Evolutionary conservation across 2,329 filamentous ascomycete species (phyloP), one percentile per base, ranked within the genome.

Genomic region (Pseudogymnoascus sp.): DNA sequence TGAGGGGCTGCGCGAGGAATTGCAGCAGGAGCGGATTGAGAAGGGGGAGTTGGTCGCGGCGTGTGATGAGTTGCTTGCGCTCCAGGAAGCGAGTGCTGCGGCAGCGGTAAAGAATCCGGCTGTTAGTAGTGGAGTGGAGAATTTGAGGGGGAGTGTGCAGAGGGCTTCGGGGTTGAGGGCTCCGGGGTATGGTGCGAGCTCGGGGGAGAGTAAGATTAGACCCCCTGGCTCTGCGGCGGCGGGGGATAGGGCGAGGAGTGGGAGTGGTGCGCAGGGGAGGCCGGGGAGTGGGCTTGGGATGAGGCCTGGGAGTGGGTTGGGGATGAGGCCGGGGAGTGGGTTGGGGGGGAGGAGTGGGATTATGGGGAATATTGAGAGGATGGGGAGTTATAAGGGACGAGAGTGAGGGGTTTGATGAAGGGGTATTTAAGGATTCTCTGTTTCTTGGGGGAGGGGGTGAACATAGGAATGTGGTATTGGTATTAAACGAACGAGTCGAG

Each of bases 301-400:
- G 25, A 65, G 69, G 60, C 69, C 69, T 1, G 67, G 66, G 2
- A 72, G 69, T 64, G 72, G 71, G 18, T 18, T 76, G 64, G 76
- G 76, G 5, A 63, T 36, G 21, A 65, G 69, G 61, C 69, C 69
- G 2, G 67, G 67, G 2, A 72, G 69, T 64, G 72, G 71, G 15
- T 25, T 76, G 64, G 76, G 76, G 7, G 70, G 73, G 65, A 74
- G 89, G 69, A 90, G 87, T 70, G 86, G 88, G 62, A 88, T 94
- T 70, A 87, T 95, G 87, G 88, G 82, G 68, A 91, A 88, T 15
- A 94, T 95, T 72, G 90, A 95, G 79, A 85, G 87, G 75, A 95
- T 95, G 91, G 90, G 90, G 8, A 86, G 80, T 68, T 79, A 84
- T 67, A 71, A 69, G 61, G 69, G 71, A 29, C 60, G 70, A 60